Base-by-base conservation (phyloP, 169 alveolate genomes). In the Eimeria praecox region DNA sequence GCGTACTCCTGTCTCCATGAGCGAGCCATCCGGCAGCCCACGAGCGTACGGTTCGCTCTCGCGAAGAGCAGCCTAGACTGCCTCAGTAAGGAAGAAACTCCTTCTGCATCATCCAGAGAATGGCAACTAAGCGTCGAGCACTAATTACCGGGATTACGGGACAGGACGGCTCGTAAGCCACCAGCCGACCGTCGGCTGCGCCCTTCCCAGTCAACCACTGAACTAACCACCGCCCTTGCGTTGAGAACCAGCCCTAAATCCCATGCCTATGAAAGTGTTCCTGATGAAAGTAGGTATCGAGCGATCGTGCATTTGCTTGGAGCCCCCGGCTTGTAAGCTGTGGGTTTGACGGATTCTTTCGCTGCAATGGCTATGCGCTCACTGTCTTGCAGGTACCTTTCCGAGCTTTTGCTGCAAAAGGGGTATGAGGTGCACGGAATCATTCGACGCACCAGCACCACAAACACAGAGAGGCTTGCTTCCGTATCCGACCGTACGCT, bases 81-180 rank as follows among this genome's bases (percentile, higher is more conserved):
- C 56, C 42, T 9, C 40, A 75, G 52, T 3, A 14, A 40, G 35
- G 59, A 75, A 22, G 38, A 42, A 40, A 22, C 9, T 66, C 33
- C 44, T 66, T 66, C 44, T 30, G 44, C 90, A n/a, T 82, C 73
- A 6, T 22, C 49, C 20, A 20, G 20, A 82, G 49, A 22, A 82
- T 82, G 90, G 18, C 90, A 35, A 20, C 56, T 20, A 0, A 18
- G 35, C 90, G 95, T 10, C 73, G 95, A 46, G 98, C 98, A 0
- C 88, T 97, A 33, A 97, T 98, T 30, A 97, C 98, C 30, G 99
- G 99, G 27, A 97, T 97, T 64, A 97, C 99, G 4, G 99, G 99
- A 46, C 98, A 98, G 86, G 99, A 98, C 66, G 99, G 99, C 69
- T 97, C 98, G 71, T 94, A 35, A 62, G 96, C 35, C n/a, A 10